Evolutionary conservation across 257 asterid species (phyloP).

Genomic region (Plantago elongata): DNA sequence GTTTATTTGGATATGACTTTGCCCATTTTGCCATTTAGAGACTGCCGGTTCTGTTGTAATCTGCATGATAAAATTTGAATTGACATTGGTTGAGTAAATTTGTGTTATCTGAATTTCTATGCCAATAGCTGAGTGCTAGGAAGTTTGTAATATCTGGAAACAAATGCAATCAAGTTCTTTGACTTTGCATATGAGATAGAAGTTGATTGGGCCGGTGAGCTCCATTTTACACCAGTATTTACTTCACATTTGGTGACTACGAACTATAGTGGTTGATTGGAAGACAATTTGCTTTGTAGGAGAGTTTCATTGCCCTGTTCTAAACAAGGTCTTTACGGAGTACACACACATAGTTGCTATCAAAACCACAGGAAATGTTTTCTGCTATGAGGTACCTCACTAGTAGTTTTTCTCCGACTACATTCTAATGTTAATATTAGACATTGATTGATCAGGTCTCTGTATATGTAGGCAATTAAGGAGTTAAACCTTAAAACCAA

Average conservation of each 20-base stretch:
- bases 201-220: not conserved
- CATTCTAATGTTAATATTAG: not conserved
- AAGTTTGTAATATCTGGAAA: not conserved
- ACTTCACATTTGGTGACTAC: conserved; percentile 5
- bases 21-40: not conserved
- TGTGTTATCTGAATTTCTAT: not conserved
- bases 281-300: conserved; percentile 39
- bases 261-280: conserved; percentile 9
- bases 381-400: conserved; percentile 72
- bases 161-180: not conserved
- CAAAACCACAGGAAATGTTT: conserved; percentile 90
- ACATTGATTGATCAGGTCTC: conserved; percentile 5
- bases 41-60: not conserved
- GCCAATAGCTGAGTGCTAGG: not conserved
- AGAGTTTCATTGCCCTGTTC: conserved; percentile 85
- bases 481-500: conserved; percentile 87
- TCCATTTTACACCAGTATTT: not conserved
- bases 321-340: conserved; percentile 89
- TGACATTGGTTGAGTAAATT: not conserved
- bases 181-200: not conserved
- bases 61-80: not conserved
- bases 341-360: conserved; percentile 90
- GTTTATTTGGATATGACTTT: not conserved
- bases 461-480: conserved; percentile 66
- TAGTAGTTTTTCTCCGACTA: conserved; percentile 1